These are phyloP conservation scores for Axilococcus clingmanii DNA, from an alignment of 139 green algal genomes.

Conservation along the genomic window DNA sequence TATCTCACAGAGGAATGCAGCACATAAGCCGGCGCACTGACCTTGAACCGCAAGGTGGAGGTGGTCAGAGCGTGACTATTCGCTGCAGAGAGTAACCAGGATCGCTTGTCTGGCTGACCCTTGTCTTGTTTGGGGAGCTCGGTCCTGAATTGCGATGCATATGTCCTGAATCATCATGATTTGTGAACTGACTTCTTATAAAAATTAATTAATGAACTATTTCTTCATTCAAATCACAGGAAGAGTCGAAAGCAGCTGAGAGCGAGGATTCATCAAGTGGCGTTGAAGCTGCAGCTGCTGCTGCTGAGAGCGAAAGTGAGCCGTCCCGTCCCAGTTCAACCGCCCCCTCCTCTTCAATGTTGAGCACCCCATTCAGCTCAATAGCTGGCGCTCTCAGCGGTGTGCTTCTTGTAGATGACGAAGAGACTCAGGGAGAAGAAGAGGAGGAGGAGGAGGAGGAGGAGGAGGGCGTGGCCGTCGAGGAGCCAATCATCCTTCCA, in stretches of 20 bases:
- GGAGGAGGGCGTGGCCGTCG: constrained; percentile 10
- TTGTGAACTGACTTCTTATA: too few relatives aligned
- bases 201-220: too few relatives aligned
- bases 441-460: constrained; percentile 7
- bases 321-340: background rate
- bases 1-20: background rate
- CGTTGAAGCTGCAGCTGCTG: background rate
- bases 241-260: background rate
- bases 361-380: constrained; percentile 11
- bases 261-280: background rate
- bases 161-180: background rate
- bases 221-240: too few relatives aligned
- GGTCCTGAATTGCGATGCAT: constrained; percentile 3
- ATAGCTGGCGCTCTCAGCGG: background rate
- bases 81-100: constrained; percentile 11
- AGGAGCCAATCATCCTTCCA: too few relatives aligned
- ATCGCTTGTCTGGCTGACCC: constrained; percentile 9
- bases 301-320: background rate
- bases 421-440: too few relatives aligned
- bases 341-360: background rate
- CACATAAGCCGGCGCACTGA: constrained; percentile 19
- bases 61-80: constrained; percentile 8
- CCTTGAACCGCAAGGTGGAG: too few relatives aligned
- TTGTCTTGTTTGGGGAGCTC: background rate
- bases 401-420: background rate